These are phyloP conservation scores for Sporothrix curviconia DNA, from an alignment of 2,329 filamentous ascomycete genomes.

Conservation along the genomic window DNA sequence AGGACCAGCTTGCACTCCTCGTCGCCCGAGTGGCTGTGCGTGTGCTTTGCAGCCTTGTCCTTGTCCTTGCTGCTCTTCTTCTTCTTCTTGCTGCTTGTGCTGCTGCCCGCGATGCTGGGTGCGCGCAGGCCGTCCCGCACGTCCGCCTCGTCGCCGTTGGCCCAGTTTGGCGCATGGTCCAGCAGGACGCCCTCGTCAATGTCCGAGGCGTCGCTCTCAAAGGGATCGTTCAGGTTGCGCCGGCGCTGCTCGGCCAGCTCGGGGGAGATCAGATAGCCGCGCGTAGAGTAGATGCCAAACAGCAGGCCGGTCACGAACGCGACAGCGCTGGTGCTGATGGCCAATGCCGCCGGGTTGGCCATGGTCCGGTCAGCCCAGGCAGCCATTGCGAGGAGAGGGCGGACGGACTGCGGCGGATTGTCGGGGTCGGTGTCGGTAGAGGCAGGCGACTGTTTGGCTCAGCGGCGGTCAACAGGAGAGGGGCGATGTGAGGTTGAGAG, in stretches of 20 bases:
- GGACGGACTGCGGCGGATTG: too few species aligned
- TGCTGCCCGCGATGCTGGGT: constrained; percentile 22
- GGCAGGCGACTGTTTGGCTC: background rate
- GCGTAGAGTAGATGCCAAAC: constrained; percentile 66
- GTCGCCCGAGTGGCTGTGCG: constrained; percentile 30
- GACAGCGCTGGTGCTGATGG: constrained; percentile 67
- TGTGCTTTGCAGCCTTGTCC: constrained; percentile 35
- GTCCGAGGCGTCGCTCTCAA: constrained; percentile 65
- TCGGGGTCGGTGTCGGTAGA: background rate
- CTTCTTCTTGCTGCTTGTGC: constrained; percentile 23
- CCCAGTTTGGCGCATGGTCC: constrained; percentile 63
- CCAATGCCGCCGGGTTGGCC: constrained; percentile 33
- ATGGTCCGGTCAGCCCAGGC: constrained; percentile 5
- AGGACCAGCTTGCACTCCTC: constrained; percentile 95
- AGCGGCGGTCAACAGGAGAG: background rate
- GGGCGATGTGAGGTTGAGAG: background rate
- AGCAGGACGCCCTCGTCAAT: constrained; percentile 54
- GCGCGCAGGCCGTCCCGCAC: constrained; percentile 47
- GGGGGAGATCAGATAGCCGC: constrained; percentile 53
- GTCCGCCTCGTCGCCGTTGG: constrained; percentile 55
- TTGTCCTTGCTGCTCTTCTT: constrained; percentile 36
- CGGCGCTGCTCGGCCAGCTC: constrained; percentile 50
- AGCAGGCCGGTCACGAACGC: constrained; percentile 73
- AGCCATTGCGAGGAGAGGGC: constrained; percentile 2
- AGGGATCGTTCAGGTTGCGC: constrained; percentile 50